A percentile compares a stretch with the other conserved stretches of the same genome.
Conservation (phyloP, 2,329 filamentous ascomycete species). For the Plenodomus tracheiphilus region DNA sequence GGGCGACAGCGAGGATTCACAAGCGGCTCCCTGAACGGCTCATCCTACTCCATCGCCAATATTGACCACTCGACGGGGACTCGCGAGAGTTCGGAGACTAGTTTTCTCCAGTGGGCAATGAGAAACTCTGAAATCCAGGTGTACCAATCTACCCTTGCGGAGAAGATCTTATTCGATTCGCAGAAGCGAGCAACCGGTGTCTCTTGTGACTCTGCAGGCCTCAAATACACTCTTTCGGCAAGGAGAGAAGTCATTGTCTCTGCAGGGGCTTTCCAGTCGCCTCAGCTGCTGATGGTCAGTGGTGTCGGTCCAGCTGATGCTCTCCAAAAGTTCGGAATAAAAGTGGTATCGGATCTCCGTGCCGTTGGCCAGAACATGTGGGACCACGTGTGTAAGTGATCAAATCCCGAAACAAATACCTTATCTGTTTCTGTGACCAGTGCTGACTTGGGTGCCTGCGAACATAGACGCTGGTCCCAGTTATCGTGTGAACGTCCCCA, state of each 20-base stretch:
- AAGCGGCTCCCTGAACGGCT: slow-evolving; percentile 18
- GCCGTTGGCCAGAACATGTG: slow-evolving; percentile 34
- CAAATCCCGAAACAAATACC: too few relatives aligned
- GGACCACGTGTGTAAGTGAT: slow-evolving; percentile 25
- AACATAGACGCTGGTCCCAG: slow-evolving; percentile 25
- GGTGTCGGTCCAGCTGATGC: slow-evolving; percentile 37
- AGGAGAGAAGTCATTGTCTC: slow-evolving; percentile 51
- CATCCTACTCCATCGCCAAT: slow-evolving; percentile 24
- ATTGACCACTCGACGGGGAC: slow-evolving; percentile 23
- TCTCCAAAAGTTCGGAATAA: slow-evolving; percentile 21
- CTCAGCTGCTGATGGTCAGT: slow-evolving; percentile 45
- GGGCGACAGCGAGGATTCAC: slow-evolving; percentile 16
- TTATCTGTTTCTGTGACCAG: too few relatives aligned
- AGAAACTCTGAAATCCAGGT: slow-evolving; percentile 18
- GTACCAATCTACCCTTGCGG: slow-evolving; percentile 37
- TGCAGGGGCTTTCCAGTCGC: slow-evolving; percentile 50
- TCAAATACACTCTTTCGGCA: slow-evolving; percentile 25
- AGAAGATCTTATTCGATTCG: slow-evolving; percentile 41
- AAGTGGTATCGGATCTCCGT: slow-evolving; percentile 19
- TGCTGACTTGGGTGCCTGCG: too few relatives aligned
- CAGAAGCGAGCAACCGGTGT: slow-evolving; percentile 29
- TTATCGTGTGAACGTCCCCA: slow-evolving; percentile 23
- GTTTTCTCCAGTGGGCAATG: slow-evolving; percentile 6
- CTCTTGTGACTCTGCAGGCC: too few relatives aligned
- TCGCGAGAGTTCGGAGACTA: slow-evolving; percentile 11